phyloP scores from a whole-genome alignment of 805 yeast species.

The Candida verbasci region DNA sequence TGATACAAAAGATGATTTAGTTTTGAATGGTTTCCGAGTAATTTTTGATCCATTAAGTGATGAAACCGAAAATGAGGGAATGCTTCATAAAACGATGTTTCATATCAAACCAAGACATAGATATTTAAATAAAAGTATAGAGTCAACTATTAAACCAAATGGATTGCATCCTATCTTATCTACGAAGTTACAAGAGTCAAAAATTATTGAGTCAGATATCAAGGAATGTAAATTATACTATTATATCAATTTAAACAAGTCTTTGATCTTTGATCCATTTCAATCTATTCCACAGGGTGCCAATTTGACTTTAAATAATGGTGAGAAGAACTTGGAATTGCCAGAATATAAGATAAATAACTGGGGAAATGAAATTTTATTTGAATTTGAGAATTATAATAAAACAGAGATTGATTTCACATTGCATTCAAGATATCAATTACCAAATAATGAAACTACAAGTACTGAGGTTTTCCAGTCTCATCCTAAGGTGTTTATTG shows the following conservation, averaged over 20 bases:
- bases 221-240: constrained; percentile 29
- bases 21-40: constrained; percentile 33
- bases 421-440: constrained; percentile 38
- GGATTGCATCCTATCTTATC: constrained; percentile 37
- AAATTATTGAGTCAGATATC: constrained; percentile 19
- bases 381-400: constrained; percentile 18
- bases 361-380: constrained; percentile 39
- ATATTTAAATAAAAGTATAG: background rate
- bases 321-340: constrained; percentile 33
- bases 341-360: constrained; percentile 32
- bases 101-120: constrained; percentile 40
- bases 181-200: constrained; percentile 10
- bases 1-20: constrained; percentile 25
- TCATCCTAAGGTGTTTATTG: constrained; percentile 30
- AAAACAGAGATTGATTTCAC: constrained; percentile 19
- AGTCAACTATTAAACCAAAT: constrained; percentile 13
- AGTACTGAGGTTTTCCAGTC: constrained; percentile 13
- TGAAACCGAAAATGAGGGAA: constrained; percentile 12
- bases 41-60: constrained; percentile 17
- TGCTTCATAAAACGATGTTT: constrained; percentile 32
- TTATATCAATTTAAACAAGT: constrained; percentile 26
- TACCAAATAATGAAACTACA: constrained; percentile 15
- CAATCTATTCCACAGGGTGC: constrained; percentile 24
- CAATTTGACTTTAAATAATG: constrained; percentile 22
- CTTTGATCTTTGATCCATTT: constrained; percentile 36